Conservation (phyloP, 148 eudicot genomes). For the Silene uniflora region DNA sequence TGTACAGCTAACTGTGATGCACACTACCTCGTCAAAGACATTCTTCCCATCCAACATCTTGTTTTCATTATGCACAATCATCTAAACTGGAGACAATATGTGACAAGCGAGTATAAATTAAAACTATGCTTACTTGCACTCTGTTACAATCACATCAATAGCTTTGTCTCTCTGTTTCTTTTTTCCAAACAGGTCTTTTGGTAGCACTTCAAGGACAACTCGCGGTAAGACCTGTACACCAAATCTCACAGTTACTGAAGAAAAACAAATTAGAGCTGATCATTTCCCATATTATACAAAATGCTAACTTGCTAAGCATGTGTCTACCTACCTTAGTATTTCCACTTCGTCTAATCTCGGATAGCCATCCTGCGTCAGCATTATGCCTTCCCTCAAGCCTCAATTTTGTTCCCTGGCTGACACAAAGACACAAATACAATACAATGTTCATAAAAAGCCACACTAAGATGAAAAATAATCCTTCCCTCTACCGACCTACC, state of each 20-base stretch:
- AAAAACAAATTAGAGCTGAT: background rate
- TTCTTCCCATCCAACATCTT: background rate
- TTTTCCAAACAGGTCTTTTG: conserved; percentile 59
- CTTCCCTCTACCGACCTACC: background rate
- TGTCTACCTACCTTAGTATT: conserved; percentile 47
- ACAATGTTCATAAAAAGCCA: conserved; percentile 13
- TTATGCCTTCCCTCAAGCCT: conserved; percentile 89
- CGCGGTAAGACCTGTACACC: conserved; percentile 70
- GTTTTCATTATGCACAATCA: background rate
- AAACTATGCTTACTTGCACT: conserved; percentile 70
- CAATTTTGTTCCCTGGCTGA: conserved; percentile 64
- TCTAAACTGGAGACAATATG: background rate
- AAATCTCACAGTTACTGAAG: background rate
- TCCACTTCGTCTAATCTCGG: conserved; percentile 68
- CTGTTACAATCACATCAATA: conserved; percentile 63
- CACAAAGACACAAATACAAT: background rate
- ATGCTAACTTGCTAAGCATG: background rate
- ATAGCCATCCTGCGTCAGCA: conserved; percentile 83
- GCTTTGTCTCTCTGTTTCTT: conserved; percentile 74
- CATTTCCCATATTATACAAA: background rate
- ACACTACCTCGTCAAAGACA: background rate
- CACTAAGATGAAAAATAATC: background rate
- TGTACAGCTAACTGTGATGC: background rate
- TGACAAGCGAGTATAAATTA: background rate
- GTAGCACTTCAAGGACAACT: conserved; percentile 83